These are phyloP conservation scores for Diplogelasinospora grovesii DNA, from an alignment of 495 filamentous ascomycete genomes.

Conservation along the genomic window DNA sequence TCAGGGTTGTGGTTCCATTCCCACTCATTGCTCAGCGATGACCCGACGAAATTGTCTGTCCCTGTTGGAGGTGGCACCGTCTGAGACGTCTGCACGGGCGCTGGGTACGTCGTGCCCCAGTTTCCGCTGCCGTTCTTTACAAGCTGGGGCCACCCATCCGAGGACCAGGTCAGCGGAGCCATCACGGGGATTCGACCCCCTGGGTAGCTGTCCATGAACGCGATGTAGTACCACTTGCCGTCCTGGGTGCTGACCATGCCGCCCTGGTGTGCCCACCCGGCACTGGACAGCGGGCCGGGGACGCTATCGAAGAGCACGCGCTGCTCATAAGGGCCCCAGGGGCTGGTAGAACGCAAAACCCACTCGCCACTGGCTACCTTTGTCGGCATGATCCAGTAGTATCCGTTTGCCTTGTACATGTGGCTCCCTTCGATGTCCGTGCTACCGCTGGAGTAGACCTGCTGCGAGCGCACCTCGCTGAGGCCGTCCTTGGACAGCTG, in stretches of 20 bases:
- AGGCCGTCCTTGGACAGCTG: conserved; percentile 43
- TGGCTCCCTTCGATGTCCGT: conserved; percentile 47
- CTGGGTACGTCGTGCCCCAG: conserved; percentile 41
- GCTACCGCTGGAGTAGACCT: conserved; percentile 32
- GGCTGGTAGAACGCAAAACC: conserved; percentile 41
- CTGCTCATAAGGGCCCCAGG: conserved; percentile 40
- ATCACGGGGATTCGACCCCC: conserved; percentile 52
- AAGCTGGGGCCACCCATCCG: conserved; percentile 44
- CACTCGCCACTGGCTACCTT: conserved; percentile 38
- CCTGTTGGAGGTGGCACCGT: conserved; percentile 20
- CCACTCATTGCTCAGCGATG: conserved; percentile 38
- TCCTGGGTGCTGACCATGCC: conserved; percentile 46
- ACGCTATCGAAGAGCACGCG: conserved; percentile 32
- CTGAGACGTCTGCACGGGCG: conserved; percentile 29
- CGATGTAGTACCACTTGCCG: conserved; percentile 53
- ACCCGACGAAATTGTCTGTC: conserved; percentile 38
- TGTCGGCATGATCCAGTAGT: conserved; percentile 49
- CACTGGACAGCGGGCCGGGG: conserved; percentile 34
- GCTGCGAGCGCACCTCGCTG: conserved; percentile 34
- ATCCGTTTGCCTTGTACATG: conserved; percentile 49
- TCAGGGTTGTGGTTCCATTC: conserved; percentile 62
- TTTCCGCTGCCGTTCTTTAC: conserved; percentile 27
- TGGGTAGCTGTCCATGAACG: conserved; percentile 50
- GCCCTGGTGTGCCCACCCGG: conserved; percentile 48
- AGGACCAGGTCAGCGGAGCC: conserved; percentile 44